A percentile compares a stretch with the other conserved stretches of the same genome.
Conservation (phyloP, 305 asterid species). For the Fraxinus nigra region DNA sequence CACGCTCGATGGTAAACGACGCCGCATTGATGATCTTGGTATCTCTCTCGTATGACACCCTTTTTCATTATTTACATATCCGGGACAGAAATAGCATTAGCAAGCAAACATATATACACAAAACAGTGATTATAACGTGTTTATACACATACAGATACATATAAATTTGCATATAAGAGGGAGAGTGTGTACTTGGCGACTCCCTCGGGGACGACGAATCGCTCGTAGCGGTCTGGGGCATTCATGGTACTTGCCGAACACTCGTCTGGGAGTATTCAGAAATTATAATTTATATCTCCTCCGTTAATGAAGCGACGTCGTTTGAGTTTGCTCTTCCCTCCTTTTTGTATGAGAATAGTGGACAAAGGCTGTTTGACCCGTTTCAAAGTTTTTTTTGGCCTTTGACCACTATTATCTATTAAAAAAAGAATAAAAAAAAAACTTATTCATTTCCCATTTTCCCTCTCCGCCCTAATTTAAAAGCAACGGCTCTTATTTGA, state of each 20-base stretch:
- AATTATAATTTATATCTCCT: neutral
- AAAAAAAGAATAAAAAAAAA: too few relatives aligned
- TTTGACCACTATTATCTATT: too few relatives aligned
- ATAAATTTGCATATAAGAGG: neutral
- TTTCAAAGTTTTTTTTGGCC: too few relatives aligned
- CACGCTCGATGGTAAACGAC: constrained; percentile 81
- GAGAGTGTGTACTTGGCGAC: constrained; percentile 56
- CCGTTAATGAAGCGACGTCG: neutral
- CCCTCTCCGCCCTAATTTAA: too few relatives aligned
- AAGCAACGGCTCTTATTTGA: too few relatives aligned
- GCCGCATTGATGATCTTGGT: constrained; percentile 93
- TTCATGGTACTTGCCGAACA: constrained; percentile 40
- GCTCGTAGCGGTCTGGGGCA: constrained; percentile 94
- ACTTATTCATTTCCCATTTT: too few relatives aligned
- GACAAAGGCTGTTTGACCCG: too few relatives aligned
- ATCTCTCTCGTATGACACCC: constrained; percentile 95
- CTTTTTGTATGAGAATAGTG: too few relatives aligned
- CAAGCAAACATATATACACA: neutral
- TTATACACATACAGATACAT: neutral
- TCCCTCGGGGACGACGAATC: constrained; percentile 92
- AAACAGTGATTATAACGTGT: neutral
- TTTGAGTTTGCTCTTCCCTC: too few relatives aligned
- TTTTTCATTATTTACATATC: constrained; percentile 20
- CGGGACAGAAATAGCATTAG: neutral
- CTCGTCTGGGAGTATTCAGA: neutral